Base-by-base conservation (phyloP, 352 stramenopile species). In the Globisporangium iwayamae region DNA sequence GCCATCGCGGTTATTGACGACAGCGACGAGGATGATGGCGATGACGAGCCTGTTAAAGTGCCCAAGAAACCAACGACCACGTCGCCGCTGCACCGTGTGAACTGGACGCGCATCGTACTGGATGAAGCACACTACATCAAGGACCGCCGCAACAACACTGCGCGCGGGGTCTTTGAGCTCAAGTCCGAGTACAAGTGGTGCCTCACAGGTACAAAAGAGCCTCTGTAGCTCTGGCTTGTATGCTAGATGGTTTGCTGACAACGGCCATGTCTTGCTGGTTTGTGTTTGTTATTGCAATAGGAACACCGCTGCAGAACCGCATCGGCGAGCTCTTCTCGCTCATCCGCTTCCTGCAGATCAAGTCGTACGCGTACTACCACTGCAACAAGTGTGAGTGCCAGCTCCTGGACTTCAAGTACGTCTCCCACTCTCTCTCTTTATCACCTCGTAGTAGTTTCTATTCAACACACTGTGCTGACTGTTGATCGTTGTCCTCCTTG, bases 341-440 rank as follows among this genome's bases (percentile, higher is more conserved):
- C 10, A 91, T 99, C 59, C 87, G 98, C 4, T 99, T 99, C 66
- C 70, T 99, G 5, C 85, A 97, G 56, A 91, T 99, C 36, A 93
- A 99, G 71, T 96, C 94, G 18, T 99, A 97, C 77, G 97, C 96
- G 3, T 99, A 97, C 77, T 99, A 99, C 73, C 97, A 98, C 66
- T 99, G 98, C 79, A 93, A 76, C 9, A 66, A 75, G 46, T 99
- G 96, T 79, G 79, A 93, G 28, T 99, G 97, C 62, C 98, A 98
- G 72, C 92, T 87, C 73, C 72, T 99, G 28, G 92, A 99, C 72
- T 99, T 96, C 74, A 77, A 93, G 75, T 98, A 92, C 61, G 90
- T 91, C 5, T 41, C n/a, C 25, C 25, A 28, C 25, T 62, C 36
- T 20, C 45, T 7, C 39, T 10, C 38, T 7, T 36, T 52, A 34